Evolutionary conservation across 2,329 filamentous ascomycete genomes (phyloP).

Genomic region (Diaporthe sp.): DNA sequence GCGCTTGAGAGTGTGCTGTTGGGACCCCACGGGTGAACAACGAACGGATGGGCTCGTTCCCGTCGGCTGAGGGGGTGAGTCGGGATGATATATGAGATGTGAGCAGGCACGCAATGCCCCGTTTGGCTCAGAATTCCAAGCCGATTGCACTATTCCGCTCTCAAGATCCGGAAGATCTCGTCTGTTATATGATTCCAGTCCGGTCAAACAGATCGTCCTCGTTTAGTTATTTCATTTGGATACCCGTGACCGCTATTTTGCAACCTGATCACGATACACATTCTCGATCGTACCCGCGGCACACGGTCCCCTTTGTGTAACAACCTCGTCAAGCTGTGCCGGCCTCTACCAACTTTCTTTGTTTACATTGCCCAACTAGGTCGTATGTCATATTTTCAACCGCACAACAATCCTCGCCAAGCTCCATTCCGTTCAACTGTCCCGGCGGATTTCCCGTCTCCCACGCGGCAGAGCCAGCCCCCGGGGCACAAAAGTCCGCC

Average conservation of each 20-base stretch:
- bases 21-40: background rate
- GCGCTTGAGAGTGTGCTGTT: constrained; percentile 9
- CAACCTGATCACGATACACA: background rate
- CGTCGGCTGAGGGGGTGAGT: background rate
- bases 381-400: background rate
- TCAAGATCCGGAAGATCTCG: background rate
- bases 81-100: constrained; percentile 13
- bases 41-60: background rate
- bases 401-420: background rate
- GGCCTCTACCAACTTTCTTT: constrained; percentile 5
- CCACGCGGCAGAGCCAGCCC: constrained; percentile 4
- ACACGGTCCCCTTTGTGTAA: constrained; percentile 14
- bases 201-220: background rate
- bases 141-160: background rate
- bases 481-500: constrained; percentile 1
- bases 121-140: background rate
- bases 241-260: background rate
- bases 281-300: background rate
- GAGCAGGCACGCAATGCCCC: background rate
- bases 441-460: constrained; percentile 7
- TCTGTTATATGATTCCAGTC: background rate
- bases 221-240: background rate
- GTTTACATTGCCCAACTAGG: constrained; percentile 2
- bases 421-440: constrained; percentile 5
- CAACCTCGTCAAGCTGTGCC: background rate